These are phyloP conservation scores for Alternaria angustiovoidea DNA, from an alignment of 2,329 filamentous ascomycete species.

Conservation along the genomic window DNA sequence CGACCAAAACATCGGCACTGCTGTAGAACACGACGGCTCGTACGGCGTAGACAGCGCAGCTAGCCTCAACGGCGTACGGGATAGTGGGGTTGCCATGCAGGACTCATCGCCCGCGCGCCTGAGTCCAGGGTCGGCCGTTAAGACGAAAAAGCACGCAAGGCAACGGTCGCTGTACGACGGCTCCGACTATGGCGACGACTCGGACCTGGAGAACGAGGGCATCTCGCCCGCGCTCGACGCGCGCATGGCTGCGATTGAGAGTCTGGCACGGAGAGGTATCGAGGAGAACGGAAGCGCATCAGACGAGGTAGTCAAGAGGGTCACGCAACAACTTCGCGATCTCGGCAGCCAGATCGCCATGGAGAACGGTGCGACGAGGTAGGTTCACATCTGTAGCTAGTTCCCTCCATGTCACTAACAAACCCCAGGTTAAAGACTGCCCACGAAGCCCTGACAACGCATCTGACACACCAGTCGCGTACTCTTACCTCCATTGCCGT, in stretches of 20 bases:
- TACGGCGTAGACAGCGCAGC: conserved; percentile 26
- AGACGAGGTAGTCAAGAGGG: conserved; percentile 72
- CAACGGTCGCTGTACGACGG: conserved; percentile 69
- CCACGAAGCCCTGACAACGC: conserved; percentile 76
- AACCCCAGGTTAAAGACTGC: conserved; percentile 72
- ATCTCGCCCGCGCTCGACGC: conserved; percentile 72
- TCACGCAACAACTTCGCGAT: conserved; percentile 74
- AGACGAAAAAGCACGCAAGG: conserved; percentile 50
- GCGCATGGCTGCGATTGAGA: conserved; percentile 76
- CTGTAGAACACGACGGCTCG: conserved; percentile 47
- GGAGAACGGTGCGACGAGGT: conserved; percentile 77
- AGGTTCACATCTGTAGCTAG: conserved; percentile 28
- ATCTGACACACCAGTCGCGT: conserved; percentile 78
- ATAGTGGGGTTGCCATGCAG: conserved; percentile 57
- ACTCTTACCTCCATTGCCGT: conserved; percentile 77
- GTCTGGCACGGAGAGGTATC: conserved; percentile 67
- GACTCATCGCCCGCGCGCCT: conserved; percentile 51
- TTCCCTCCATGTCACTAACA: conserved; percentile 22
- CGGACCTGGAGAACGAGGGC: conserved; percentile 72
- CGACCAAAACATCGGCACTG: conserved; percentile 42
- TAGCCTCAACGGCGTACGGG: conserved; percentile 49
- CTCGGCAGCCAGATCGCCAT: conserved; percentile 76
- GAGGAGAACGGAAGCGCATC: conserved; percentile 71
- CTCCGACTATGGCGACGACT: conserved; percentile 77
- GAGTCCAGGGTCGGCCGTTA: conserved; percentile 48